These are phyloP conservation scores for Trichothecium sympodiale DNA, from an alignment of 2,329 filamentous ascomycete species.

Conservation along the genomic window DNA sequence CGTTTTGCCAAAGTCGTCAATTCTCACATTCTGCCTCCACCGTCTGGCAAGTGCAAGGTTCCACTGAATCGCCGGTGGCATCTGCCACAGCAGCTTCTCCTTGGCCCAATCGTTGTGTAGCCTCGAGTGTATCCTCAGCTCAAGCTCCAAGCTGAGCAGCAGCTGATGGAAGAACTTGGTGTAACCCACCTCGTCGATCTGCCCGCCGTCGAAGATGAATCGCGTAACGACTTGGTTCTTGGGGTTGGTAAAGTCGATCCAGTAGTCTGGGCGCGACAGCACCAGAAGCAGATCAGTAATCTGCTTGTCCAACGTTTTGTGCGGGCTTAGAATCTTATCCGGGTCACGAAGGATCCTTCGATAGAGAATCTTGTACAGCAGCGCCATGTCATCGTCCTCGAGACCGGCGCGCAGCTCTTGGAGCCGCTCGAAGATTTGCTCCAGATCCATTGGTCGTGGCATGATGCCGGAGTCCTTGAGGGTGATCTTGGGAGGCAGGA, in stretches of 20 bases:
- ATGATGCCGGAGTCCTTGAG: conserved; percentile 46
- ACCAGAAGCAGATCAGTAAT: conserved; percentile 63
- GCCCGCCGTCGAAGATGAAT: conserved; percentile 50
- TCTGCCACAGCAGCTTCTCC: conserved; percentile 50
- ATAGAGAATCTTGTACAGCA: conserved; percentile 56
- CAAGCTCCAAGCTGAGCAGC: conserved; percentile 61
- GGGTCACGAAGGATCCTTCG: conserved; percentile 56
- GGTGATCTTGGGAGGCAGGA: conserved; percentile 41
- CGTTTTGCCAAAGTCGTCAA: conserved; percentile 47
- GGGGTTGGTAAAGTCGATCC: conserved; percentile 62
- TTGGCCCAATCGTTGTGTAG: conserved; percentile 52
- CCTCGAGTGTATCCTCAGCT: conserved; percentile 55
- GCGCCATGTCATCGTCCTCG: conserved; percentile 44
- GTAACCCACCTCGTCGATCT: conserved; percentile 33
- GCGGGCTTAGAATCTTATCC: conserved; percentile 48
- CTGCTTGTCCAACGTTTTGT: conserved; percentile 56
- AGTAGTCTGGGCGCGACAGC: conserved; percentile 50
- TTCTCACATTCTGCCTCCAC: conserved; percentile 60
- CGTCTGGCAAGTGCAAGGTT: conserved; percentile 61
- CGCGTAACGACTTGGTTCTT: conserved; percentile 64
- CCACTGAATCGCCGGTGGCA: conserved; percentile 63
- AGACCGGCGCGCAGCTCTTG: conserved; percentile 44
- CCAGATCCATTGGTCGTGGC: conserved; percentile 50
- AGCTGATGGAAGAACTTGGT: conserved; percentile 65
- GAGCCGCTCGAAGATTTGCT: conserved; percentile 46